Evolutionary conservation across 192 early-diverging fungal species (phyloP), one percentile per base, ranked within the genome.

Genomic region (Coemansia sp.): DNA sequence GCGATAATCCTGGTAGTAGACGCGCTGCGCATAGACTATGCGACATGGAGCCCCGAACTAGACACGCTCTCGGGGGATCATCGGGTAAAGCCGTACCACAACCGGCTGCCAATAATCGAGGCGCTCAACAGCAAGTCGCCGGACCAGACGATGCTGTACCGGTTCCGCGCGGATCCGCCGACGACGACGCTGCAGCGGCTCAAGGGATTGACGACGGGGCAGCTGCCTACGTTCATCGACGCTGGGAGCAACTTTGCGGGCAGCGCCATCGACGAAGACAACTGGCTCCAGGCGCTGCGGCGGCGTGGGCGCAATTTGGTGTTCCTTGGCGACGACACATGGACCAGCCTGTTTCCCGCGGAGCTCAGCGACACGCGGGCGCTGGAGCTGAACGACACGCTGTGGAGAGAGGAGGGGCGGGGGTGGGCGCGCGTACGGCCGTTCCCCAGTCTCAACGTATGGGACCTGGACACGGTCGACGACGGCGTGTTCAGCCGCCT

Each of bases 291-390:
- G 61, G 88, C 92, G 24, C 64, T 89, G 65, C 67, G 78, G 67
- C 2, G 68, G 6, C 70, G 67, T 17, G 74, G 78, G 5, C 85
- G 85, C 46, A 85, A 86, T 14, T 69, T 93, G 10, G 84, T 88
- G 24, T 94, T 95, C 61, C 90, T 94, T 83, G 96, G 96, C 59
- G 96, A 98, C 74, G 95, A 98, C 63, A 98, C 96, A 1, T 99
- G 97, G 97, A 87, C 88, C 27, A 87, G 86, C 59, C 70, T 99
- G 63, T 99, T 93, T 67, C 94, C 94, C 4, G 76, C 82, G 0
- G 66, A 87, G 31, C 87, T 93, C 36, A 70, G 66, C 35, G 79
- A 81, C 50, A 77, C 74, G 2, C 54, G 46, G 9, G 65, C 44
- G 9, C 6, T 37, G 1, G 75, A 76, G 62, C 7, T 9, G 35